Base-by-base conservation (phyloP, 2,329 filamentous ascomycete genomes). In the Septoria linicola region DNA sequence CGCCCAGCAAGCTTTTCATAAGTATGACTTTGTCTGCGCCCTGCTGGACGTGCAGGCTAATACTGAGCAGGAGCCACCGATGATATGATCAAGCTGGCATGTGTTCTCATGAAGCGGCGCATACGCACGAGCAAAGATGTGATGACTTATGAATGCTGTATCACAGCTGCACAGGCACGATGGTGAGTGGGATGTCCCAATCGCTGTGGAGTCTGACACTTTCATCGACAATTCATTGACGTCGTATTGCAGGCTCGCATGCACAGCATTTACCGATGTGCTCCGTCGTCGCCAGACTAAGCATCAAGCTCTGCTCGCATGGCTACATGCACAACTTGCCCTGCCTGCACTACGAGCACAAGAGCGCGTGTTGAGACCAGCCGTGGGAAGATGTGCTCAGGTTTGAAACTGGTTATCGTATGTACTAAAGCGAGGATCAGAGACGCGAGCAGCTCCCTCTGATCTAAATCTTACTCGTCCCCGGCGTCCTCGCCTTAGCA, bases 281-380 rank as follows among this genome's bases (percentile, higher is more conserved):
- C 75, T 96, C 61, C 67, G 70, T 41, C 79, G 76, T 60, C 89
- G 86, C 67, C 90, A 95, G 75, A 84, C 85, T 27, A 79, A 76
- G 48, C 88, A 89, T 68, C 64, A 64, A 4, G 70, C 71, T 23
- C 77, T 91, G 11, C 69, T 96, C 51, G 68, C 66, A 25, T 96
- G 89, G 89, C 70, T 96, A 53, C 74, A 63, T 41, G 52, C 39
- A 44, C 66, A 69, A 54, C 58, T 73, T 55, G 48, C 39, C 35
- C 30, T 53, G 46, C 49, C 46, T 30, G 51, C 27, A 23, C 32
- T 55, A 4, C 39, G 32, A 13, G 35, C 25, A 8, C 45, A 40
- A n/a, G 44, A 53, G 30, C 47, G 50, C 48, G 52, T 25, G 47
- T 56, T 59, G 30, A 34, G 36, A 34, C 17, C 31, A 27, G 41